A percentile compares a stretch with the other conserved stretches of the same genome.
Evolutionary conservation across 352 stramenopile species (phyloP).

Genomic region (Pythium aphanidermatum): DNA sequence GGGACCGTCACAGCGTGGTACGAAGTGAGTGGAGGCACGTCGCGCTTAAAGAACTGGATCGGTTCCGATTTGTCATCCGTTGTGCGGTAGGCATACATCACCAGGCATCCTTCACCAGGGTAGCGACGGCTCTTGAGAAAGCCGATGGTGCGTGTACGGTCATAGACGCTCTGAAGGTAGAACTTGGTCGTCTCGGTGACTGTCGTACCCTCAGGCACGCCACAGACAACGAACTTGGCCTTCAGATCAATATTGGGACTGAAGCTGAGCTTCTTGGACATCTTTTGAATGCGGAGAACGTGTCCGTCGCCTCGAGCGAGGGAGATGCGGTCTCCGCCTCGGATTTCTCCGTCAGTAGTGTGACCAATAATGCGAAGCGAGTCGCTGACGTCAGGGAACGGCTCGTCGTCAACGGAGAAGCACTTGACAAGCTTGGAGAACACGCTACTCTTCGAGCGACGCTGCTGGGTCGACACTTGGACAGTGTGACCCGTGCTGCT

Average conservation of each 20-base stretch:
- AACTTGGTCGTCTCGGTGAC: slow-evolving; percentile 66
- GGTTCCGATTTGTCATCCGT: slow-evolving; percentile 51
- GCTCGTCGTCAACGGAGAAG: slow-evolving; percentile 23
- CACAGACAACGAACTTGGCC: slow-evolving; percentile 58
- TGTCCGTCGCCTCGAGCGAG: slow-evolving; percentile 47
- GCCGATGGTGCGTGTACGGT: slow-evolving; percentile 55
- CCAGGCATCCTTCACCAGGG: slow-evolving; percentile 36
- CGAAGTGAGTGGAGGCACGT: slow-evolving; percentile 5
- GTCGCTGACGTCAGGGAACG: slow-evolving; percentile 29
- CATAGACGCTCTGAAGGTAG: slow-evolving; percentile 64
- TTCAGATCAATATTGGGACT: slow-evolving; percentile 58
- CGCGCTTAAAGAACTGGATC: slow-evolving; percentile 59
- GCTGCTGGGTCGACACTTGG: slow-evolving; percentile 43
- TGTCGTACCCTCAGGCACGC: slow-evolving; percentile 50
- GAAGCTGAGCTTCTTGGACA: slow-evolving; percentile 58
- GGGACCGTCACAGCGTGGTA: slow-evolving; percentile 9
- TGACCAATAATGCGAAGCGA: slow-evolving; percentile 54
- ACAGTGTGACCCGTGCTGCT: slow-evolving; percentile 29
- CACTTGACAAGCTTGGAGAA: slow-evolving; percentile 54
- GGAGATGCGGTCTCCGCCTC: slow-evolving; percentile 53
- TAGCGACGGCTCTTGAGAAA: slow-evolving; percentile 41
- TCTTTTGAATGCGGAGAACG: slow-evolving; percentile 53
- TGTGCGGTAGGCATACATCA: slow-evolving; percentile 48
- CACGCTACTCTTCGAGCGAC: slow-evolving; percentile 30
- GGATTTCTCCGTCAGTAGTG: slow-evolving; percentile 44